These are phyloP conservation scores for Populus hybrid DNA, from an alignment of 441 rosid species.

Conservation along the genomic window DNA sequence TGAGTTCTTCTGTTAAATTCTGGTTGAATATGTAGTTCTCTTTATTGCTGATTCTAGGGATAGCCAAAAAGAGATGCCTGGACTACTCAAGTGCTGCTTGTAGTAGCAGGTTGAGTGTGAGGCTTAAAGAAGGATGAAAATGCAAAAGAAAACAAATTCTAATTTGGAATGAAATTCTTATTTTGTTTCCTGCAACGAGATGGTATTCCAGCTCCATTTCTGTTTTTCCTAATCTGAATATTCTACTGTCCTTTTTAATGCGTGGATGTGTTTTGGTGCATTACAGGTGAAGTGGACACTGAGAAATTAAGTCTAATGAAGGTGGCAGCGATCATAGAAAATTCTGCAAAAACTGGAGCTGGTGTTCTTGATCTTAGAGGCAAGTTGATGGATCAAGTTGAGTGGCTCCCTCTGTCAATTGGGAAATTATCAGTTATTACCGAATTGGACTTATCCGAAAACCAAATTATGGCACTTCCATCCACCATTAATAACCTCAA, in stretches of 20 bases:
- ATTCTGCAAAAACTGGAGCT: conserved; percentile 41
- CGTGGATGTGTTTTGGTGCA: conserved; percentile 7
- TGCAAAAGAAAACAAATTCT: not conserved
- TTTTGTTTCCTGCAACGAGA: not conserved
- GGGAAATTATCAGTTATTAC: conserved; percentile 46
- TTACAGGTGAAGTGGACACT: conserved; percentile 31
- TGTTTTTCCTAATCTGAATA: too few species aligned
- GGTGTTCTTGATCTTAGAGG: conserved; percentile 51
- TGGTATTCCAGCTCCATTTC: too few species aligned
- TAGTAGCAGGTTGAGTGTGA: not conserved
- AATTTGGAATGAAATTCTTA: not conserved
- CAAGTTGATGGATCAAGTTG: conserved; percentile 53
- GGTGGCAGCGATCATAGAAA: conserved; percentile 54
- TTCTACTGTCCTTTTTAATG: not conserved
- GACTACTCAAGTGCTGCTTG: too few species aligned
- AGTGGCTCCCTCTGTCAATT: conserved; percentile 67
- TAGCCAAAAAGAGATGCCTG: too few species aligned
- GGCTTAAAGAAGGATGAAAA: not conserved
- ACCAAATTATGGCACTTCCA: conserved; percentile 62
- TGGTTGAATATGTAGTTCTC: not conserved
- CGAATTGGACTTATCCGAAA: conserved; percentile 54
- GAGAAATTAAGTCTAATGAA: conserved; percentile 56
- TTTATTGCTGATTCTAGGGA: not conserved
- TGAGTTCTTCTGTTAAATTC: not conserved
- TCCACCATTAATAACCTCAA: conserved; percentile 36